These are phyloP conservation scores for Camellia japonica DNA, from an alignment of 148 eudicot species.

Conservation along the genomic window DNA sequence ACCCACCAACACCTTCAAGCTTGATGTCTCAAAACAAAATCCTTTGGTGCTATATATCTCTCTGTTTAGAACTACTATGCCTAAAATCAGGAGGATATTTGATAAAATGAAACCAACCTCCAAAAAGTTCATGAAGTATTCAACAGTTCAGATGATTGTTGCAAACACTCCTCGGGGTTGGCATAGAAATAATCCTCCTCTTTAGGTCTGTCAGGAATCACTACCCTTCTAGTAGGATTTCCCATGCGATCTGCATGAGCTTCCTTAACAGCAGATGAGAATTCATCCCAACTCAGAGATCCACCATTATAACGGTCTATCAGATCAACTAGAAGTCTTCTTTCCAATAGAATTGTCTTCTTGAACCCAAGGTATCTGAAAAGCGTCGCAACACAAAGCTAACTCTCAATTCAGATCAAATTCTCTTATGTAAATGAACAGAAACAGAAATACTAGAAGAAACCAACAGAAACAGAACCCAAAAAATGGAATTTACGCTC, in stretches of 20 bases:
- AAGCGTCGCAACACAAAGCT: constrained; percentile 7
- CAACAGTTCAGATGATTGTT: constrained; percentile 34
- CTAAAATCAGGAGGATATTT: constrained; percentile 9
- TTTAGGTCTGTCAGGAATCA: constrained; percentile 87
- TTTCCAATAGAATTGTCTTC: constrained; percentile 75
- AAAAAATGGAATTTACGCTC: not conserved
- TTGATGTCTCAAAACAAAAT: constrained; percentile 24
- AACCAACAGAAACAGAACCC: not conserved
- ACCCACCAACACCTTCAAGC: constrained; percentile 2
- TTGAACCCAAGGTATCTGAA: constrained; percentile 86
- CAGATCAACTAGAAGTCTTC: constrained; percentile 73
- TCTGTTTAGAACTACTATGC: not conserved
- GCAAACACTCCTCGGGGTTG: constrained; percentile 91
- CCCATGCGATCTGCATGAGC: constrained; percentile 78
- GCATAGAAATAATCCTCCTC: constrained; percentile 95
- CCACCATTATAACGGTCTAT: constrained; percentile 75
- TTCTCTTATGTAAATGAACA: not conserved
- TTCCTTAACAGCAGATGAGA: constrained; percentile 77
- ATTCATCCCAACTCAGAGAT: constrained; percentile 81
- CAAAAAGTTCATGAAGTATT: constrained; percentile 22
- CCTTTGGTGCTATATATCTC: not conserved
- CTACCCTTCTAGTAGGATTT: constrained; percentile 60
- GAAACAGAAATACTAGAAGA: not conserved
- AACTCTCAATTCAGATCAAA: not conserved
- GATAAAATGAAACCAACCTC: constrained; percentile 22